Evolutionary conservation across 2,329 filamentous ascomycete species (phyloP).

Genomic region (Ophiostoma sp.): DNA sequence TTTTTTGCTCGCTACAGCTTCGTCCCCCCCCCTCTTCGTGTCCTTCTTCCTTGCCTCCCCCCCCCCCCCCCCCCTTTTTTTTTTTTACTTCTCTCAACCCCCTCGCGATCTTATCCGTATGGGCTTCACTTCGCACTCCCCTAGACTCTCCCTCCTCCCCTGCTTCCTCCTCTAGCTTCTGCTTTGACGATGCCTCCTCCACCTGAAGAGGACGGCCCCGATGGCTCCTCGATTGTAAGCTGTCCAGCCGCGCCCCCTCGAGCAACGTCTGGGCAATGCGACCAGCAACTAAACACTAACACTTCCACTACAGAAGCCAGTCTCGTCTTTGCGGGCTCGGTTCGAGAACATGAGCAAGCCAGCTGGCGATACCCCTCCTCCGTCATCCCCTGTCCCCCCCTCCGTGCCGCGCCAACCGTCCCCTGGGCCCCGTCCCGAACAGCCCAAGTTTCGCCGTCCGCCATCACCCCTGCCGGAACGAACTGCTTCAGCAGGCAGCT

Average conservation of each 20-base stretch:
- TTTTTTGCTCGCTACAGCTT: not conserved
- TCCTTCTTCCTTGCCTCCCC: not conserved
- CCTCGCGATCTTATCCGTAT: not conserved
- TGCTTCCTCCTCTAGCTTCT: not conserved
- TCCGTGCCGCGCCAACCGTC: conserved; percentile 24
- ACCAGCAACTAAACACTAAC: not conserved
- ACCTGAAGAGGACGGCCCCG: conserved; percentile 53
- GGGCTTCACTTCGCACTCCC: not conserved
- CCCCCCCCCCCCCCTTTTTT: not conserved
- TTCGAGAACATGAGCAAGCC: conserved; percentile 69
- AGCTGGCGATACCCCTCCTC: conserved; percentile 32
- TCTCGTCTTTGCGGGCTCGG: conserved; percentile 72
- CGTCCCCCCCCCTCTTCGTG: not conserved
- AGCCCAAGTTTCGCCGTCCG: conserved; percentile 37
- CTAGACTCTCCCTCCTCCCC: not conserved
- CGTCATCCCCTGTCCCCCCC: conserved; percentile 19
- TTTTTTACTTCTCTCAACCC: not conserved
- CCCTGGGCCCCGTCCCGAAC: conserved; percentile 29
- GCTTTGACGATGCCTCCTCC: conserved; percentile 42
- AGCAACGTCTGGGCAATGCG: not conserved
- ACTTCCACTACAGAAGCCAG: conserved; percentile 56
- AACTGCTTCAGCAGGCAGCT: not conserved
- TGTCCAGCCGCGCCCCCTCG: not conserved
- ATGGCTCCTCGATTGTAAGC: conserved; percentile 70
- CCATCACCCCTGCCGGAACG: conserved; percentile 26